Evolutionary conservation across 148 eudicot species (phyloP), one percentile per base, ranked within the genome.

Genomic region (Arctostaphylos glauca): DNA sequence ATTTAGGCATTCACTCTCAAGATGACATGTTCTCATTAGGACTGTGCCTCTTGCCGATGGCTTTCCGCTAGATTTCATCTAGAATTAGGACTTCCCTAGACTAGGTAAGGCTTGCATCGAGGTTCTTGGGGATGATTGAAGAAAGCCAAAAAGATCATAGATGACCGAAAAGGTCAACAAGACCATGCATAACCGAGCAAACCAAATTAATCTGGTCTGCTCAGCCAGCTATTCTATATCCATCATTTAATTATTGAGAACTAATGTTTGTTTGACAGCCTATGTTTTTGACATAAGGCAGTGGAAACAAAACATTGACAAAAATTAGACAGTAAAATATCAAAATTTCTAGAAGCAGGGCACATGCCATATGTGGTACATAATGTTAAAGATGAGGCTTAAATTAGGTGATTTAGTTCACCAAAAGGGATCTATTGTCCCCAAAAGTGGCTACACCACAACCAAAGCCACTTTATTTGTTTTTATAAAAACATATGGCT

Each of bases 391-490:
- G 48, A 16, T 67, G 23, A 78, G 49, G 16, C 56, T 5, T 60
- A 49, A 80, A 80, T 38, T 23, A 76, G 66, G 60, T 62, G 15
- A 43, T 83, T 84, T 68, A 88, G 85, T 77, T 85, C 49, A 62
- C 66, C 46, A 71, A 78, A 85, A 78, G 64, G 81, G 80, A 87
- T 90, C 92, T 81, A 78, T 23, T 89, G 95, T 89, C 82, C 89
- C 91, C 78, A 81, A 92, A 92, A 89, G 92, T 64, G 76, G 68
- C 76, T 86, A 87, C 95, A 92, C 12, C 84, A 83, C 80, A 84
- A 88, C 87, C 81, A 78, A 87, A 66, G 81, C 89, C 89, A 88
- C 86, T 87, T 74, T 83, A 73, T 84, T 84, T 77, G 75, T 50
- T 83, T 83, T 48, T 74, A 84, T 87, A 75, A 81, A 81, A 74